These are phyloP conservation scores for Phaeotremella fagi DNA, from an alignment of 768 basidiomycete species.

Conservation along the genomic window DNA sequence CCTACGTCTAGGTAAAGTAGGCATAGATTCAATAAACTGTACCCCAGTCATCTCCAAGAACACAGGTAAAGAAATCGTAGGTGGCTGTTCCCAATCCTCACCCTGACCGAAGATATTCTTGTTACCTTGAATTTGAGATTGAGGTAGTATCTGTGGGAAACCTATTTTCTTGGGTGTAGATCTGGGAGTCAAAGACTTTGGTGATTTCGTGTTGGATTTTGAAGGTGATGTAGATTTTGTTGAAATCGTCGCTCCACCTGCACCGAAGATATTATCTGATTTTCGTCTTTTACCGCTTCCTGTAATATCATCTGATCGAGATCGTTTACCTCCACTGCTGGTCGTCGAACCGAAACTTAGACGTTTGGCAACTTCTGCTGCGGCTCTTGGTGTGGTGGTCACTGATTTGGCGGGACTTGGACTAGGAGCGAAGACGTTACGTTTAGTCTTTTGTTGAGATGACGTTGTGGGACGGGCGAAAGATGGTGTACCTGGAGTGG, in stretches of 20 bases:
- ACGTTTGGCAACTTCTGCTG: constrained; percentile 45
- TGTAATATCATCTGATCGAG: constrained; percentile 3
- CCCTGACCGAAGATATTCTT: constrained; percentile 3
- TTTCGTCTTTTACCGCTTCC: constrained; percentile 4
- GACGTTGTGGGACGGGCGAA: constrained; percentile 41
- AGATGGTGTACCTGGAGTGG: constrained; percentile 29
- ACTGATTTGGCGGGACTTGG: constrained; percentile 33
- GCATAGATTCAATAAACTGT: constrained; percentile 45
- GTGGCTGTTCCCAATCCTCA: constrained; percentile 21
- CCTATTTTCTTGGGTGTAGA: background rate
- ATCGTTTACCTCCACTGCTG: constrained; percentile 13
- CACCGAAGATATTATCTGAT: constrained; percentile 15
- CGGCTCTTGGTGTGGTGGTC: constrained; percentile 31
- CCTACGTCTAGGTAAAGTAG: constrained; percentile 35
- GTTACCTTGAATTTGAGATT: background rate
- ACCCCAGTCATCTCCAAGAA: constrained; percentile 50
- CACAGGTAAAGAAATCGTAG: constrained; percentile 34
- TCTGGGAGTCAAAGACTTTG: background rate
- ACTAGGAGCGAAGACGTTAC: constrained; percentile 45
- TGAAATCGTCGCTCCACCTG: background rate
- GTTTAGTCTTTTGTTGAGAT: constrained; percentile 30
- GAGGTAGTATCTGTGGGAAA: too few relatives aligned
- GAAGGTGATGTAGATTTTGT: background rate
- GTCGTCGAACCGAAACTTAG: constrained; percentile 37
- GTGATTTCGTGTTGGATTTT: background rate